Base-by-base conservation (phyloP, 345 rosid genomes). In the Pelargonium nanum region DNA sequence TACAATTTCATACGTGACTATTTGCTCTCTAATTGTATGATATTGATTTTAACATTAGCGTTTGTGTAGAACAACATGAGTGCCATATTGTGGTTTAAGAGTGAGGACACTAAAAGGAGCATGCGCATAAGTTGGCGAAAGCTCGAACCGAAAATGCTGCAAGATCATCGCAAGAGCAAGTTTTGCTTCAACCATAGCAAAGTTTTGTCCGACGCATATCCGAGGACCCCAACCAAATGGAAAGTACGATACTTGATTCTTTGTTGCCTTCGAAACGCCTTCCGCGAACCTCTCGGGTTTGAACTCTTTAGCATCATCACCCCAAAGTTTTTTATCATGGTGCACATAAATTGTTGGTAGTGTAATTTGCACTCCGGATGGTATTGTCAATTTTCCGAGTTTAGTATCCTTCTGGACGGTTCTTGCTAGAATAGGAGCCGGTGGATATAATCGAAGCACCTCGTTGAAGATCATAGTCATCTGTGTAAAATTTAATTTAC, bases 391-490 rank as follows among this genome's bases (percentile, higher is more conserved):
- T 1, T 58, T 22, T 24, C 70, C 71, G 1, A 67, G 65, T 19
- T 34, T 67, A 9, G 26, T 60, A 6, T 40, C 45, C 48, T 40
- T 55, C 4, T 56, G 44, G 34, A 48, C 51, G 17, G 2, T 45
- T 1, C 65, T 54, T 2, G 1, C 7, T 5, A 60, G 0, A 22
- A 4, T 4, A 0, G 15, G 25, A 1, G 15, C 19, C 4, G 71
- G 65, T 24, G 71, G 71, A 10, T 55, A 44, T 28, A 61, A 40
- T 59, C 71, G 40, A 21, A 61, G 12, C 10, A 55, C 65, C 61
- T 67, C 71, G 59, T 55, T 30, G 1, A 67, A 32, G n/a, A 67
- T 67, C 70, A 67, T 67, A 23, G 70, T 60, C 2, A 60, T 56
- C 70, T 67, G 60, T 12, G 24, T 20, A 48, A 16, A 50, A 50